These are phyloP conservation scores for Fusarium vanettenii DNA, from an alignment of 2,329 filamentous ascomycete species.

Conservation along the genomic window DNA sequence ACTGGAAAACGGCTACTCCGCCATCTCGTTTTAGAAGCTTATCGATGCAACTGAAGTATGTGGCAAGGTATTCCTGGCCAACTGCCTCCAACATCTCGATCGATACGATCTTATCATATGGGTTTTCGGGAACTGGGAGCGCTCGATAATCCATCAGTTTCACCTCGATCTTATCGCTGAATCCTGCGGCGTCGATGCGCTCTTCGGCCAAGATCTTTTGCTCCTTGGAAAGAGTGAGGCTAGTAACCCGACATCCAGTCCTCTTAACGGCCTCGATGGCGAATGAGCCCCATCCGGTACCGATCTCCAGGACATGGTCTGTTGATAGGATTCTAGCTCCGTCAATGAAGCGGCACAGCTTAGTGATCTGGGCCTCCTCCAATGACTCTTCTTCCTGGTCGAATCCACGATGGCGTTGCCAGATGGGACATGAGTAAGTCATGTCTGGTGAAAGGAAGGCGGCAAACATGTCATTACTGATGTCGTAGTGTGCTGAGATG, in stretches of 20 bases:
- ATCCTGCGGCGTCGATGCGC: constrained; percentile 70
- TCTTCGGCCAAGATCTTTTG: constrained; percentile 76
- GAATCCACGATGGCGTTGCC: constrained; percentile 49
- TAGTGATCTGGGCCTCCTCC: constrained; percentile 74
- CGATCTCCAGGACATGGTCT: constrained; percentile 80
- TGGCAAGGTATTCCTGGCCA: constrained; percentile 73
- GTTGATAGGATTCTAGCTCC: constrained; percentile 71
- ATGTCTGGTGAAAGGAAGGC: constrained; percentile 80
- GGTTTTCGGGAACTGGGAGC: constrained; percentile 62
- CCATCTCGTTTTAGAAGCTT: constrained; percentile 72
- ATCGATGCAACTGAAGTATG: constrained; percentile 75
- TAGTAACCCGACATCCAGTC: constrained; percentile 77
- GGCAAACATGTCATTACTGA: constrained; percentile 81
- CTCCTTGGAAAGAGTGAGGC: constrained; percentile 74
- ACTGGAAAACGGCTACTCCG: constrained; percentile 78
- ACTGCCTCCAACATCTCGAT: constrained; percentile 85
- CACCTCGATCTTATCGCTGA: constrained; percentile 71
- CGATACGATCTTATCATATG: constrained; percentile 78
- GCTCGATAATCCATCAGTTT: constrained; percentile 76
- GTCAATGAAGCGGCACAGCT: constrained; percentile 73
- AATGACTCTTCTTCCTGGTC: constrained; percentile 63
- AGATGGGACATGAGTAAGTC: constrained; percentile 80
- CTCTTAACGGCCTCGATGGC: constrained; percentile 75
- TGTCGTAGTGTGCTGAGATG: constrained; percentile 79
- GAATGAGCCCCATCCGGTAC: constrained; percentile 81